phyloP scores from a whole-genome alignment of 306 rosid genomes.

The Albizia julibrissin region DNA sequence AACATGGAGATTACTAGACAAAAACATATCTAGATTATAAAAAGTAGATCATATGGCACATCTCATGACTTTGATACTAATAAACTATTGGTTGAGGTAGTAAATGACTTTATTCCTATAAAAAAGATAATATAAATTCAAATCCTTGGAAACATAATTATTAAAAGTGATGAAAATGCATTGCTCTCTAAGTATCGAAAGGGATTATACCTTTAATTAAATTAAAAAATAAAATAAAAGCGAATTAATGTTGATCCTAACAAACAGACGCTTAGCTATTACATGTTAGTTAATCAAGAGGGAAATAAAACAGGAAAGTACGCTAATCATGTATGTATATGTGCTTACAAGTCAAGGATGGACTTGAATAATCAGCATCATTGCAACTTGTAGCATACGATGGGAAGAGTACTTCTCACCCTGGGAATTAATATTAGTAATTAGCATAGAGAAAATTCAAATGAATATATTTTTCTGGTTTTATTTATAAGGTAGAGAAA shows the following conservation, averaged over 20 bases:
- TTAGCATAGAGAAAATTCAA: conserved; percentile 23
- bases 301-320: too few relatives aligned
- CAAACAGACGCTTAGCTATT: too few relatives aligned
- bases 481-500: too few relatives aligned
- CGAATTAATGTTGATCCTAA: not conserved
- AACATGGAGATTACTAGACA: not conserved
- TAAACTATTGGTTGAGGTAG: too few relatives aligned
- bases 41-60: conserved; percentile 2
- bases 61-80: not conserved
- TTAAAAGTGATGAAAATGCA: too few relatives aligned
- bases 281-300: not conserved
- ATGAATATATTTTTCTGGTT: not conserved
- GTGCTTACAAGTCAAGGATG: not conserved
- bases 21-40: too few relatives aligned
- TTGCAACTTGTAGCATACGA: conserved; percentile 78
- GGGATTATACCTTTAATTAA: not conserved
- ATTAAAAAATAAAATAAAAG: not conserved
- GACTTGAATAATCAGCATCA: conserved; percentile 1
- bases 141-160: too few relatives aligned
- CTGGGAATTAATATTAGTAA: conserved; percentile 42
- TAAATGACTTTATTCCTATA: rapidly evolving
- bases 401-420: conserved; percentile 81
- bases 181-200: not conserved
- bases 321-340: not conserved
- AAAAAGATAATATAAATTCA: too few relatives aligned